phyloP scores from a whole-genome alignment of 495 filamentous ascomycete genomes.

The Podospora pseudocomata region DNA sequence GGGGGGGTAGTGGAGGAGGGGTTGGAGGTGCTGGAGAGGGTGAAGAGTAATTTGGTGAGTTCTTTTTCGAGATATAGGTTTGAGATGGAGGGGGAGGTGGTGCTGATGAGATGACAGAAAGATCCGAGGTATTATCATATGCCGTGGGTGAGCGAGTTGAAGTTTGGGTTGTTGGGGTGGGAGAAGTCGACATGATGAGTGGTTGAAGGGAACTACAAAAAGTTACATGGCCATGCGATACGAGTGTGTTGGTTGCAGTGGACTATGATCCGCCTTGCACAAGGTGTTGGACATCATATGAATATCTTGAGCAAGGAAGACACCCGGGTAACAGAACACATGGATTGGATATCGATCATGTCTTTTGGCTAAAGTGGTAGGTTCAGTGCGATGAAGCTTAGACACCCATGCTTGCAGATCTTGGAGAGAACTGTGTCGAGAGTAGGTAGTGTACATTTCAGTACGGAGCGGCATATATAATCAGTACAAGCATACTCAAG shows the following conservation, averaged over 20 bases:
- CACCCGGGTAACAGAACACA: not conserved
- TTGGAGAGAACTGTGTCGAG: not conserved
- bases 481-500: too few relatives aligned
- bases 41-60: constrained; percentile 18
- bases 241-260: too few relatives aligned
- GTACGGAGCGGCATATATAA: too few relatives aligned
- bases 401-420: not conserved
- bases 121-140: constrained; percentile 8
- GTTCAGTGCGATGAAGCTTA: not conserved
- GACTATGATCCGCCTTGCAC: not conserved
- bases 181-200: not conserved
- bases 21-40: constrained; percentile 13
- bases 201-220: not conserved
- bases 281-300: not conserved
- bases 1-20: constrained; percentile 9
- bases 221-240: too few relatives aligned
- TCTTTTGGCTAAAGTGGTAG: not conserved
- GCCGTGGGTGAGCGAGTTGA: constrained; percentile 15
- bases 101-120: constrained; percentile 3
- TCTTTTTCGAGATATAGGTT: too few relatives aligned
- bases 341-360: not conserved
- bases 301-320: not conserved
- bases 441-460: not conserved
- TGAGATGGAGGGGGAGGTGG: not conserved
- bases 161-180: constrained; percentile 18